Evolutionary conservation across 768 basidiomycete species (phyloP), one percentile per base, ranked within the genome.

Genomic region (Lentinula boryana): DNA sequence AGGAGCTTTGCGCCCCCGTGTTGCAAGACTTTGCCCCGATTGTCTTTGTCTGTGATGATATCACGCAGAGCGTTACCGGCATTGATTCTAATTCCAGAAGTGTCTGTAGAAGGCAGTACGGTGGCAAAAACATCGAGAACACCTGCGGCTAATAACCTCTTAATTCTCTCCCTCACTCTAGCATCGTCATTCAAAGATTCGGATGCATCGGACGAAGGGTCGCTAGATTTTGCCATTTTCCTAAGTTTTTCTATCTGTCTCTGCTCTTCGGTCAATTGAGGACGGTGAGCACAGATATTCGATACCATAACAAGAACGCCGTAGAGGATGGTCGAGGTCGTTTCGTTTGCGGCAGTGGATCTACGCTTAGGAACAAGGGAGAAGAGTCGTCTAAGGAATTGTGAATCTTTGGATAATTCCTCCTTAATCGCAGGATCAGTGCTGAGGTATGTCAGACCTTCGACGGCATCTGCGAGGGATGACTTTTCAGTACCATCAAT

Each of bases 401-500:
- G 60, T 0, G 75, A 16, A 64, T 86, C 80, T 15, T 73, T 75
- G 6, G 87, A 82, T 55, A 95, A 71, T 27, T 65, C 68, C 61
- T 89, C 85, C 68, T 91, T 89, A 61, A 89, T 78, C 1, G 70
- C 62, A 1, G 89, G 78, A 64, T 85, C 80, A 52, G 81, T 74
- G 61, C 85, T 91, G 60, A 93, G 82, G 71, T 95, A 89, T n/a
- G 89, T 91, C 54, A 97, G 75, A 0, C 88, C 93, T 74, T 97
- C 95, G 13, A 95, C 78, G 4, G 86, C 86, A 63, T 93, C 87
- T 7, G 78, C 73, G 15, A 84, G 65, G 12, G 83, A 79, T 21
- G 78, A 66, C 5, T 70, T 65, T 35, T 80, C 74, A 8, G 70
- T 71, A 41, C 68, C 70, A 36, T 75, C 71, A 53, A 81, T 65